Evolutionary conservation across 2,329 filamentous ascomycete species (phyloP), one percentile per base, ranked within the genome.

Genomic region (Lasiodiplodia gonubiensis): DNA sequence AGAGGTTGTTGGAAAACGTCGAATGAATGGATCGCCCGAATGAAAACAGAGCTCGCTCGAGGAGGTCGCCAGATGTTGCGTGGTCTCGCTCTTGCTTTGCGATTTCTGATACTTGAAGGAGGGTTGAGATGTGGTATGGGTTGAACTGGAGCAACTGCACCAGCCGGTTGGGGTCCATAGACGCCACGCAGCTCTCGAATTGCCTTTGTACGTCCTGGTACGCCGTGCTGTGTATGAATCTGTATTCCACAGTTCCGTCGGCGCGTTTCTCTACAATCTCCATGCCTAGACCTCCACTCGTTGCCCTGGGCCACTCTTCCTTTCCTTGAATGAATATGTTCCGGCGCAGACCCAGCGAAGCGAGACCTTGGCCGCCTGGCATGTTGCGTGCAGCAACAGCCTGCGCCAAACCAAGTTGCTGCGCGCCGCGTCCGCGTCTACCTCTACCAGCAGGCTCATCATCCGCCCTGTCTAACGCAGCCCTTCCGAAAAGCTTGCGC

Each of bases 31-130:
- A 92, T 46, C 94, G 88, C n/a, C 94, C 95, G 76, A 98, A 94
- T 0, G 92, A 92, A 80, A 97, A 98, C 6, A 99, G 85, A 0
- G 94, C 94, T 54, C 95, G 88, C 80, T 98, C 94, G 65, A 96
- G 88, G 1, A 98, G 86, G 73, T 98, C 94, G 3, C 92, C 90
- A 0, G 94, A 90, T 4, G 95, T 87, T 0, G 94, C 88, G 76
- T 93, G 90, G 75, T 98, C 95, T 64, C 93, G 89, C 75, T 97
- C 93, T 71, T 97, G 92, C 76, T 95, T 94, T 14, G 93, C 93
- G 60, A 98, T 91, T 76, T 93, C 92, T 69, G 92, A 96, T 33
- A 97, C 93, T 76, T 97, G 94, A 25, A 98, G 88, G n/a, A 98
- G 86, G 2, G 92, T 94, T 1, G 93, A 95, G 71, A 98, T 90